Base-by-base conservation (phyloP, 805 yeast genomes). In the Candida rishiriensis region DNA sequence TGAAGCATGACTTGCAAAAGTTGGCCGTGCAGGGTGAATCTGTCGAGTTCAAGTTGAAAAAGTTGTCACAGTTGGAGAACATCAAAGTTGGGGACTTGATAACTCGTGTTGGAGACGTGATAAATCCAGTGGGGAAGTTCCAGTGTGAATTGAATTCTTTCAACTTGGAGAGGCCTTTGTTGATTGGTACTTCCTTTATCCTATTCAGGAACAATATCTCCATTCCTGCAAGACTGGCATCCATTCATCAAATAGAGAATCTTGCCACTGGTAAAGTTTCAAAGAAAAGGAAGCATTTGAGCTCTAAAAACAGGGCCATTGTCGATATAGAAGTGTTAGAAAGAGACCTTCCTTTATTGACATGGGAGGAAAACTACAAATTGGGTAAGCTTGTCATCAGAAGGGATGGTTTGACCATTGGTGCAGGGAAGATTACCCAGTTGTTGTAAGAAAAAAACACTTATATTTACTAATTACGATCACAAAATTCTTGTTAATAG, bases 181-280 rank as follows among this genome's bases (percentile, higher is more conserved):
- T 89, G 34, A 81, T 83, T 12, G 97, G 97, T 8, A 74, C 95
- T 0, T 83, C 90, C 34, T 73, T 88, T 51, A 76, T 88, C 34
- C 61, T 88, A 41, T 88, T 89, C 64, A 74, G 90, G 48, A 89
- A 90, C 49, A 81, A 87, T 45, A 73, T 79, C 21, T 79, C 83
- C 36, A 77, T 79, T 35, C 87, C 93, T 1, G 88, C 88, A 4
- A 75, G 81, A 50, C 66, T 89, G 16, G 56, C 71, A 36, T 74
- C 74, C 47, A 72, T 81, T 52, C 49, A 63, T 45, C 53, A 67
- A 48, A 36, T 61, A 44, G 52, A 63, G 16, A 31, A 36, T 10
- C 46, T 52, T 6, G 56, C 53, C 39, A 65, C 62, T 48, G 67
- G 66, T 44, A 72, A 69, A 52, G 73, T 75, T 41, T 72, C 66